These are phyloP conservation scores for Boletus rubescentipes DNA, from an alignment of 768 basidiomycete species.

Conservation along the genomic window DNA sequence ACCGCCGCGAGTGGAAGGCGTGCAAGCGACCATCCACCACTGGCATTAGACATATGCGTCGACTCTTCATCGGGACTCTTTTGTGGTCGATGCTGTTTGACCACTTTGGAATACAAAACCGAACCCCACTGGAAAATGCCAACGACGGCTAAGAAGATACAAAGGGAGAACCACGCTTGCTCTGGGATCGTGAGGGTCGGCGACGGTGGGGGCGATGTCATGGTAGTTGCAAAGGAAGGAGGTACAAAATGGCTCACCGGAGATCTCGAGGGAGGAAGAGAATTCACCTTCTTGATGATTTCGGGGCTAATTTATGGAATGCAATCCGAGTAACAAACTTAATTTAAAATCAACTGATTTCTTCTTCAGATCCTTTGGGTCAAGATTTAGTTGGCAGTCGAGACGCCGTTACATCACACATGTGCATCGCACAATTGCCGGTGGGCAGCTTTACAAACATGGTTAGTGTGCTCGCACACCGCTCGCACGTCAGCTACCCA, in stretches of 20 bases:
- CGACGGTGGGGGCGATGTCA: not conserved
- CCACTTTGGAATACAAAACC: conserved; percentile 21
- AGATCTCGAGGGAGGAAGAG: not conserved
- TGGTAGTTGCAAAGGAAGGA: not conserved
- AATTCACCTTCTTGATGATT: not conserved
- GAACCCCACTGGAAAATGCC: conserved; percentile 30
- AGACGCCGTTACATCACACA: too few species aligned
- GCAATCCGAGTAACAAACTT: not conserved
- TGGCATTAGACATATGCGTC: not conserved
- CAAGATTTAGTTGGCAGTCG: not conserved
- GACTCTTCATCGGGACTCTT: conserved; percentile 17
- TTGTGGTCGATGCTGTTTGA: not conserved
- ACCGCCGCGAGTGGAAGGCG: conserved; percentile 38
- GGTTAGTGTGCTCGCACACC: too few species aligned
- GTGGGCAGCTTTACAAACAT: too few species aligned
- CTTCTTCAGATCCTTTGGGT: too few species aligned
- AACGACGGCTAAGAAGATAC: conserved; percentile 14
- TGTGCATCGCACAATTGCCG: too few species aligned
- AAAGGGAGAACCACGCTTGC: conserved; percentile 19
- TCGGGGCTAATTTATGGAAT: not conserved
- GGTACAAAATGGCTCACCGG: not conserved
- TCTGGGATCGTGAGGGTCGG: not conserved
- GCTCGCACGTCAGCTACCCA: too few species aligned
- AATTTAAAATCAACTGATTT: too few species aligned
- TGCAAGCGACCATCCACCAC: conserved; percentile 38